phyloP scores from a whole-genome alignment of 768 basidiomycete species.

The Rhizopogon vinicolor region DNA sequence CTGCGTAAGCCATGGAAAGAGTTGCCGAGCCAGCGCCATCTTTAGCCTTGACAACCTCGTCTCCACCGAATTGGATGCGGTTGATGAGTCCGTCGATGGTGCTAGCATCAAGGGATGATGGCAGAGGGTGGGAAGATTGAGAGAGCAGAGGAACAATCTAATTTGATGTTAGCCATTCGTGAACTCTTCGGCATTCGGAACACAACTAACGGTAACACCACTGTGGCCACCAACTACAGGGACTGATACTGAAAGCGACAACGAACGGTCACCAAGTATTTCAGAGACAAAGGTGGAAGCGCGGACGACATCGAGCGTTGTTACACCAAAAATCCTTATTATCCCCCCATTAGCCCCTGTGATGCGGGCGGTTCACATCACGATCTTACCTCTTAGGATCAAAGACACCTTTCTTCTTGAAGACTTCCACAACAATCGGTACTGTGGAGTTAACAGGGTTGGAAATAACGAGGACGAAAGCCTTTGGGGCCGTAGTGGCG shows the following conservation, averaged over 20 bases:
- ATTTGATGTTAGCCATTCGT: slow-evolving; percentile 5
- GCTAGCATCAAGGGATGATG: slow-evolving; percentile 43
- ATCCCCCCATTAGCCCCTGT: slow-evolving; percentile 1
- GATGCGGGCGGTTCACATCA: not conserved
- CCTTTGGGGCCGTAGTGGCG: slow-evolving; percentile 80
- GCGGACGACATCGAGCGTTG: slow-evolving; percentile 95
- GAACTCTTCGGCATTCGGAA: not conserved
- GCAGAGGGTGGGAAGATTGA: slow-evolving; percentile 78
- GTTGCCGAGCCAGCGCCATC: slow-evolving; percentile 88
- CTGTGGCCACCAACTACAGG: slow-evolving; percentile 96
- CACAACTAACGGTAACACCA: slow-evolving; percentile 69
- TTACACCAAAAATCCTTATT: slow-evolving; percentile 90
- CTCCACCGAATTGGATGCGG: slow-evolving; percentile 93
- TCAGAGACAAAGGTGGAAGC: slow-evolving; percentile 95
- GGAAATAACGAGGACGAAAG: slow-evolving; percentile 93
- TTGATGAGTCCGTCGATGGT: slow-evolving; percentile 61
- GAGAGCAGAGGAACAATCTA: slow-evolving; percentile 93
- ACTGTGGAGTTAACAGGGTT: slow-evolving; percentile 99
- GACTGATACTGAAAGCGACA: slow-evolving; percentile 60
- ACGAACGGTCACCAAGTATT: slow-evolving; percentile 57
- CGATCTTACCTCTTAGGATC: slow-evolving; percentile 78
- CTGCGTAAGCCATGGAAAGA: slow-evolving; percentile 95
- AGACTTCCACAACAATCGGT: slow-evolving; percentile 91
- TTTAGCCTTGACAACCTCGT: slow-evolving; percentile 98
- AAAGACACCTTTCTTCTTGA: slow-evolving; percentile 90